Conservation (phyloP, 2,329 filamentous ascomycete species). For the Colletotrichum liriopes region DNA sequence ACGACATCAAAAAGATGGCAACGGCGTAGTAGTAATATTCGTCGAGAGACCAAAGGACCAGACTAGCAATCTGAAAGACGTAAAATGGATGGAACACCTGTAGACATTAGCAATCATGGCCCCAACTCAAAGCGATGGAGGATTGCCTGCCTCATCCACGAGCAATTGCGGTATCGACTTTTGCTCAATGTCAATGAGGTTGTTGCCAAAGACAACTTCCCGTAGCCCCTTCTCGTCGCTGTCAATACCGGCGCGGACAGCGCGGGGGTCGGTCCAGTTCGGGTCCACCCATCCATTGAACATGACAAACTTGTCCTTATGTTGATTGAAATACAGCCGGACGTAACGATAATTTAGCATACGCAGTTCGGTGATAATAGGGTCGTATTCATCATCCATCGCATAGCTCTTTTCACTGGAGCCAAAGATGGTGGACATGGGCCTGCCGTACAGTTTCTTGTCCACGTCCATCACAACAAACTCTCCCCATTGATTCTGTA, state of each 20-base stretch:
- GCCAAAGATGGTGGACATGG: conserved; percentile 77
- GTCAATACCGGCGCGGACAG: conserved; percentile 85
- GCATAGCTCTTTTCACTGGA: conserved; percentile 72
- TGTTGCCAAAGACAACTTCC: conserved; percentile 89
- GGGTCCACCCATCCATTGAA: conserved; percentile 96
- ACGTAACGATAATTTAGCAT: conserved; percentile 95
- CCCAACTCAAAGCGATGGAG: neutral
- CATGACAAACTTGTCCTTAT: conserved; percentile 89
- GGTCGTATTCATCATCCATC: conserved; percentile 81
- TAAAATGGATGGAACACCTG: conserved; percentile 97
- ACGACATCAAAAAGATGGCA: conserved; percentile 95
- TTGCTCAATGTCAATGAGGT: conserved; percentile 93
- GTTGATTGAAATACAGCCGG: conserved; percentile 90
- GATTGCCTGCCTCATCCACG: conserved; percentile 80
- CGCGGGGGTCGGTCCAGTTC: conserved; percentile 83
- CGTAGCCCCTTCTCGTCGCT: conserved; percentile 89
- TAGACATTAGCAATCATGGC: conserved; percentile 43
- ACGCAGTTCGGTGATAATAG: conserved; percentile 81
- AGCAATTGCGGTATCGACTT: conserved; percentile 88
- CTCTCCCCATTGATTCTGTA: conserved; percentile 94
- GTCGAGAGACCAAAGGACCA: conserved; percentile 94
- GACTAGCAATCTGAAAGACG: conserved; percentile 95
- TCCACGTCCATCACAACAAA: conserved; percentile 83
- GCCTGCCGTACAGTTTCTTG: conserved; percentile 66
- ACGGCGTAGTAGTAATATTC: conserved; percentile 98